These are phyloP conservation scores for Wallacemonas sp. DNA, from an alignment of 208 protist species.

Conservation along the genomic window DNA sequence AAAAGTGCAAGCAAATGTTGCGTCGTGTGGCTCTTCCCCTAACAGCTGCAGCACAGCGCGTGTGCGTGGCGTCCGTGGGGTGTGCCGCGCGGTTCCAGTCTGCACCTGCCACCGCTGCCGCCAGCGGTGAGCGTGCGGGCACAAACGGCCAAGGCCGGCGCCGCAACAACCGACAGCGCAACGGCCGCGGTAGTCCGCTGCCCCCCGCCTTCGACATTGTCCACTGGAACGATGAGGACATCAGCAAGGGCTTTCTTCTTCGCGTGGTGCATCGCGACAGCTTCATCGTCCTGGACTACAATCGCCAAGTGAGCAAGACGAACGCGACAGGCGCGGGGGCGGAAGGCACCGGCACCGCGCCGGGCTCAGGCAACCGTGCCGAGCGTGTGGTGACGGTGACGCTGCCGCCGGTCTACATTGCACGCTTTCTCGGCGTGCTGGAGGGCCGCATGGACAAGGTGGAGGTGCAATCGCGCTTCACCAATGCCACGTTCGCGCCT, in stretches of 20 bases:
- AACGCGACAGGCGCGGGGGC: slow-evolving; percentile 6
- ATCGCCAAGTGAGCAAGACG: slow-evolving; percentile 35
- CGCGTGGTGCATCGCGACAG: slow-evolving; percentile 77
- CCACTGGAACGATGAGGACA: slow-evolving; percentile 82
- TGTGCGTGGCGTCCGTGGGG: not conserved
- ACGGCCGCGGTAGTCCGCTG: slow-evolving; percentile 25
- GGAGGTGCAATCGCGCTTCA: slow-evolving; percentile 82
- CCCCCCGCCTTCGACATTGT: slow-evolving; percentile 85
- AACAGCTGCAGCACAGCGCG: slow-evolving; percentile 12
- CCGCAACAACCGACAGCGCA: slow-evolving; percentile 21
- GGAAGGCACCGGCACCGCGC: not conserved
- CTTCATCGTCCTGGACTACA: slow-evolving; percentile 81
- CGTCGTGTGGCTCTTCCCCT: slow-evolving; percentile 16
- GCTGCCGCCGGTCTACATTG: slow-evolving; percentile 80
- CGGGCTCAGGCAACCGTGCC: slow-evolving; percentile 20
- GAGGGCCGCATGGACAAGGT: slow-evolving; percentile 67
- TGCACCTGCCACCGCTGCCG: slow-evolving; percentile 12
- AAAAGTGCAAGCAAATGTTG: slow-evolving; percentile 32
- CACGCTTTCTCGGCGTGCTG: slow-evolving; percentile 79
- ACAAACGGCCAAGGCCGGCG: slow-evolving; percentile 10
- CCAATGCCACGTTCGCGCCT: slow-evolving; percentile 67
- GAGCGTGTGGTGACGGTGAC: slow-evolving; percentile 75
- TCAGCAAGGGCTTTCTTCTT: slow-evolving; percentile 59
- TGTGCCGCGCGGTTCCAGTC: slow-evolving; percentile 14
- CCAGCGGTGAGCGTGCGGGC: slow-evolving; percentile 5